A percentile compares a stretch with the other conserved stretches of the same genome.
These are phyloP conservation scores for Ophiocordyceps camponoti-rufipedis DNA, from an alignment of 2,329 filamentous ascomycete species.

Conservation along the genomic window DNA sequence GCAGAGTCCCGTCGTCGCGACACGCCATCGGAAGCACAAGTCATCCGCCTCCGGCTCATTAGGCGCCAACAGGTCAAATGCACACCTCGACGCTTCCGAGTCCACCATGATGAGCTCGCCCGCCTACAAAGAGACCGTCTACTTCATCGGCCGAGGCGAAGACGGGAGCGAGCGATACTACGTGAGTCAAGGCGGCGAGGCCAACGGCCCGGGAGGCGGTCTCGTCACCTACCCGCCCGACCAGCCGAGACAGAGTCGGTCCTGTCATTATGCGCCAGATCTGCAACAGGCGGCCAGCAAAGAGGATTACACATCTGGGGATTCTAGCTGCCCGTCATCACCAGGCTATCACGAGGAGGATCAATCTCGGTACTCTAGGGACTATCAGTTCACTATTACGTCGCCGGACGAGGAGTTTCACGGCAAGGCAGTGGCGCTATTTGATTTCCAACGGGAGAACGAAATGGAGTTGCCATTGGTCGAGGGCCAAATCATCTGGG, in stretches of 20 bases:
- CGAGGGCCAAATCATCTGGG: conserved; percentile 91
- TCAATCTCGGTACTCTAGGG: conserved; percentile 67
- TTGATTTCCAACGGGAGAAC: conserved; percentile 88
- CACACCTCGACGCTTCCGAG: conserved; percentile 15
- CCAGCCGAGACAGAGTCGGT: conserved; percentile 38
- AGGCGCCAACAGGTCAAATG: conserved; percentile 22
- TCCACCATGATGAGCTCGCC: background rate
- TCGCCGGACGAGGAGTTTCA: conserved; percentile 96
- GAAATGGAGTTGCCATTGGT: conserved; percentile 87
- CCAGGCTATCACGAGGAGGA: conserved; percentile 42
- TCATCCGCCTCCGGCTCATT: conserved; percentile 27
- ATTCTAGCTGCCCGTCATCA: conserved; percentile 39
- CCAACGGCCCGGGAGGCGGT: conserved; percentile 61
- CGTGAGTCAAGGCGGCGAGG: conserved; percentile 48
- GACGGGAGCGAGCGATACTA: conserved; percentile 64
- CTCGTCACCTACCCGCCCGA: conserved; percentile 61
- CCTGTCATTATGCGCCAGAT: conserved; percentile 22
- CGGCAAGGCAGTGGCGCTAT: conserved; percentile 85
- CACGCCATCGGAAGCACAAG: conserved; percentile 73
- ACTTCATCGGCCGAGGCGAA: conserved; percentile 45
- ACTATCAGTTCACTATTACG: conserved; percentile 89
- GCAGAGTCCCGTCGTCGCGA: conserved; percentile 75
- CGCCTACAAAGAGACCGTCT: conserved; percentile 39
- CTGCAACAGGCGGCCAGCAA: conserved; percentile 29
- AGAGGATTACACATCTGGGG: conserved; percentile 38